A percentile compares a stretch with the other conserved stretches of the same genome.
phyloP scores from a whole-genome alignment of 1,284 basidiomycete species.

The Cutaneotrichosporon curvatum region DNA sequence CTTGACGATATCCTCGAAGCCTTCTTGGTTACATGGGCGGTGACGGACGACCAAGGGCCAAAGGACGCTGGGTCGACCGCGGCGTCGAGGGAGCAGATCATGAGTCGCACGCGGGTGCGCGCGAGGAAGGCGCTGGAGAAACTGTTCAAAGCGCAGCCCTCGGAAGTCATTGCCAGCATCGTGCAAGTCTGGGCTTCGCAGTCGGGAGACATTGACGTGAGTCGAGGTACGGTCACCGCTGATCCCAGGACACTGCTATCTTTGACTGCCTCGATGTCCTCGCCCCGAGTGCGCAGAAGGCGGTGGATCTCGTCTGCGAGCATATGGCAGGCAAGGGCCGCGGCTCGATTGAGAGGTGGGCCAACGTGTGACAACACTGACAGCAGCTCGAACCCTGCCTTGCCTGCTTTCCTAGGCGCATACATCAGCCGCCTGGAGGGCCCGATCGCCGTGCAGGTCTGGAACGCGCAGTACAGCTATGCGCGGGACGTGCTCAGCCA shows the following conservation, averaged over 20 bases:
- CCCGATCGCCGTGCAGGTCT: slow-evolving; percentile 83
- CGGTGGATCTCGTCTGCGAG: slow-evolving; percentile 85
- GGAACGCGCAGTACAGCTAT: slow-evolving; percentile 70
- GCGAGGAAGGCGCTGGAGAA: slow-evolving; percentile 75
- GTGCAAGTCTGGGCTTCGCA: slow-evolving; percentile 33
- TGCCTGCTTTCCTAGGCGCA: slow-evolving; percentile 65
- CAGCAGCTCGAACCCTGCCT: slow-evolving; percentile 46
- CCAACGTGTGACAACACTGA: slow-evolving; percentile 53
- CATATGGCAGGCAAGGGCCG: slow-evolving; percentile 48
- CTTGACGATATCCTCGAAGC: slow-evolving; percentile 35
- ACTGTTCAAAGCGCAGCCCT: slow-evolving; percentile 70
- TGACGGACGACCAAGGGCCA: slow-evolving; percentile 12
- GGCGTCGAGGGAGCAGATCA: slow-evolving; percentile 37
- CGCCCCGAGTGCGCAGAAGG: slow-evolving; percentile 75
- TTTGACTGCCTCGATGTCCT: slow-evolving; percentile 80
- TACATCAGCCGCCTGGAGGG: slow-evolving; percentile 82
- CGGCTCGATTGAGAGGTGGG: slow-evolving; percentile 55
- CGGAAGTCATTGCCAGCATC: slow-evolving; percentile 64
- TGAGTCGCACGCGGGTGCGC: slow-evolving; percentile 49
- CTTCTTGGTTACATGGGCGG: slow-evolving; percentile 34
- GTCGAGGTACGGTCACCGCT: slow-evolving; percentile 2
- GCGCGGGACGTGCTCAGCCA: slow-evolving; percentile 65
- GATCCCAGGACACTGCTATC: slow-evolving; percentile 47
- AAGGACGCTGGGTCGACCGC: background rate
- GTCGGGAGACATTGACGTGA: slow-evolving; percentile 25